phyloP scores from a whole-genome alignment of 495 filamentous ascomycete genomes.

The Barbatosphaeria neglecta region DNA sequence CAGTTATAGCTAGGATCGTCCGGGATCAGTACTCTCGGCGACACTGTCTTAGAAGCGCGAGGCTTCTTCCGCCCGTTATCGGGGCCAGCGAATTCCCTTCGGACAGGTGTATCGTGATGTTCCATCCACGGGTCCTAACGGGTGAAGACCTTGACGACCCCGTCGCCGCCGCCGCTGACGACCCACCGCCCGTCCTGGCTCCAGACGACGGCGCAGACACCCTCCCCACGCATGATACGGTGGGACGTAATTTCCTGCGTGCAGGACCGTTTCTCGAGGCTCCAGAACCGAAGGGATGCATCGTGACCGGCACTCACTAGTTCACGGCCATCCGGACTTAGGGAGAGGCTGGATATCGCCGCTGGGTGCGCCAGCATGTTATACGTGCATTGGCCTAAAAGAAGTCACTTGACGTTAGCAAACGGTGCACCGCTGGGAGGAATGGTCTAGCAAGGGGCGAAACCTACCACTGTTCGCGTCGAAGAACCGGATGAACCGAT shows the following conservation, averaged over 20 bases:
- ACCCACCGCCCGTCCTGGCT: conserved; percentile 89
- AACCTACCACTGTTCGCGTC: conserved; percentile 95
- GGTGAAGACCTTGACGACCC: conserved; percentile 91
- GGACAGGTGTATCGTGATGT: background rate
- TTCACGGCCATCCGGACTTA: conserved; percentile 86
- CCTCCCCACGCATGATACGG: conserved; percentile 85
- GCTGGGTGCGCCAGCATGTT: conserved; percentile 94
- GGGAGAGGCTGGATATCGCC: conserved; percentile 76
- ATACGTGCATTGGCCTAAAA: conserved; percentile 92
- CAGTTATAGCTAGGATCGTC: too few relatives aligned
- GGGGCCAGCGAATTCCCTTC: too few relatives aligned
- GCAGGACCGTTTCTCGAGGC: conserved; percentile 86
- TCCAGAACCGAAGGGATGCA: conserved; percentile 90
- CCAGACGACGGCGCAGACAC: conserved; percentile 88
- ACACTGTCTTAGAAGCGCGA: too few relatives aligned
- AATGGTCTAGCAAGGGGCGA: background rate
- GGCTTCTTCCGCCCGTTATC: too few relatives aligned
- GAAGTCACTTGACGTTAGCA: background rate
- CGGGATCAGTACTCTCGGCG: too few relatives aligned
- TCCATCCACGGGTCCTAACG: conserved; percentile 11
- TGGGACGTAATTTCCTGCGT: conserved; percentile 89
- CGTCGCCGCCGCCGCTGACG: conserved; percentile 90
- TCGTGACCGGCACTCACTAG: conserved; percentile 95
- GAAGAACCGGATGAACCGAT: conserved; percentile 89
- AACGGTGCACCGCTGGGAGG: background rate